Base-by-base conservation (phyloP, 306 rosid genomes). In the Notholithocarpus densiflorus region DNA sequence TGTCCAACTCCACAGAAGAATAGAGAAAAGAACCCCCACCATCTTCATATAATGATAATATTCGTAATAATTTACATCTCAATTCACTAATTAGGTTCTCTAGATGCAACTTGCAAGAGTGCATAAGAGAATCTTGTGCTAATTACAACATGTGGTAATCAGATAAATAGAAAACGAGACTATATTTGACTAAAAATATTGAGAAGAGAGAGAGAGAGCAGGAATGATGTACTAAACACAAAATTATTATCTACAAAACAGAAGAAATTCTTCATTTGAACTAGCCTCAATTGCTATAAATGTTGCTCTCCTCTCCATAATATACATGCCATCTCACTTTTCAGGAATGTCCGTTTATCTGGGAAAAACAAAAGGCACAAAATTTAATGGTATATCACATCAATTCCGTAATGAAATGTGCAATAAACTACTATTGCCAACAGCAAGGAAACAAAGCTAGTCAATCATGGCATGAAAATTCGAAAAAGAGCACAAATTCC, bases 211-310 rank as follows among this genome's bases (percentile, higher is more conserved):
- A n/a, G 40, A 18, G 23, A 48, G 26, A 56, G 4, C 13, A 62
- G 8, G 48, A 73, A 68, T 64, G 80, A 68, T 13, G 53, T 66
- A 51, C 23, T 68, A 29, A 9, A n/a, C 52, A 75, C 78, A 45
- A 69, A 76, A 79, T 20, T 76, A 64, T 81, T 64, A 77, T 80
- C 26, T 72, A 75, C 71, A 82, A 71, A 76, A 56, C 20, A 18
- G 60, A 37, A 76, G 71, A 57, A 56, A 18, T 18, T 27, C 82
- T 79, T 57, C 15, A 14, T 8, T 32, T 29, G 68, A 80, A 60
- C 27, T 72, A 76, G 87, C 56, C 40, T 32, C 51, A 3, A 66
- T 32, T 4, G 52, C 72, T 9, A 7, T 8, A 32, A 20, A 20
- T 31, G 26, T 32, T 66, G 52, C 52, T 66, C 51, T 2, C 52